Evolutionary conservation across 805 yeast genomes (phyloP), one percentile per base, ranked within the genome.

Genomic region (Yamadazyma sp.): DNA sequence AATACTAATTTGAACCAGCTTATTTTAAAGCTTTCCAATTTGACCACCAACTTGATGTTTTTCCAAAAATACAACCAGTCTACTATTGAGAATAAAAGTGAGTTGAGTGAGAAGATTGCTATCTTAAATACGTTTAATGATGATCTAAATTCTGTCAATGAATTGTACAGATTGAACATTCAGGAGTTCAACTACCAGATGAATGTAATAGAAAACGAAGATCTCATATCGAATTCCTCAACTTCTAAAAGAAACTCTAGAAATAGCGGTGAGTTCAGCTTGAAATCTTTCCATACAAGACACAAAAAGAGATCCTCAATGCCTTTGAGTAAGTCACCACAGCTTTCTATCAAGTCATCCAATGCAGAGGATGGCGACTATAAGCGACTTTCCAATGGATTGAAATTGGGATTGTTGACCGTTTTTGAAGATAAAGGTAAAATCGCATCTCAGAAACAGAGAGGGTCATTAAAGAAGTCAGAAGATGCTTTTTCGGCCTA

Each of bases 41-140:
- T 67, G 14, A 46, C 67, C 4, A 55, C 64, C 3, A 67, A 66
- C 42, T 46, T 68, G 23, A 60, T 55, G 37, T 67, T 48, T 42
- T 68, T 66, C 43, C 53, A 60, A 33, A 65, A 65, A 32, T 68
- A 66, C 45, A 60, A 63, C 40, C 54, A 52, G 27, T 57, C 68
- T 1, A 63, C 64, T 1, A 29, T 47, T 19, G 34, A 43, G 5
- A 56, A 60, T 31, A 44, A 49, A 6, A 57, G 54, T 32, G 72
- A 67, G 36, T 40, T 54, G 16, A 55, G 58, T 35, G 72, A 67
- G 38, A 64, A 66, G 39, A 27, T 67, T 9, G 38, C 56, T 41
- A 68, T 67, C 2, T 66, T 65, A 39, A 48, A 48, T 15, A 66
- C 62, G 48, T 67, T 68, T 32, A 49, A 49, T 18, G 56, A 55